Evolutionary conservation across 2,329 filamentous ascomycete species (phyloP), one percentile per base, ranked within the genome.

Genomic region (Arthrinium puccinioides): DNA sequence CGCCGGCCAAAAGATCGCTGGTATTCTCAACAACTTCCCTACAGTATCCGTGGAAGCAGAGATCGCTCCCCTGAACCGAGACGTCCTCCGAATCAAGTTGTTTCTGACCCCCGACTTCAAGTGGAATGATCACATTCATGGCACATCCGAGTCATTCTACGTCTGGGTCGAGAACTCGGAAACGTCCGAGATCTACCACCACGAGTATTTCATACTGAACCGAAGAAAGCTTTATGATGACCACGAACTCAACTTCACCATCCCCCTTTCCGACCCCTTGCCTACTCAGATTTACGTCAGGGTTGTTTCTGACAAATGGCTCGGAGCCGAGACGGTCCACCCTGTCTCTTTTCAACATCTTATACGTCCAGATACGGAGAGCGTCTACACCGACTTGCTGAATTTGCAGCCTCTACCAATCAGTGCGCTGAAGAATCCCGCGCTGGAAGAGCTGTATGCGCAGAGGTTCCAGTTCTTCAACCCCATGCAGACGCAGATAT

Each of bases 141-240:
- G 94, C 14, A 87, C 82, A 3, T 96, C 90, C 0, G 92, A 98
- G 54, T 90, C 90, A 4, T 98, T 94, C 64, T 98, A 94, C 76
- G 84, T 98, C 40, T 98, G 92, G 94, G 90, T 98, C 4, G 92
- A 98, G 60, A 95, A 97, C 56, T 96, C 90, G 0, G 92, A 97
- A 51, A 96, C 89, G 0, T 89, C 87, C 0, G 89, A 97, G 60
- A 97, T 98, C 27, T 97, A 95, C 52, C 92, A 98, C 52, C 87
- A 97, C 47, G 92, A 98, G 57, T 96, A 84, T 61, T 97, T 98
- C 63, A 92, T 98, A 39, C 72, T 98, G 6, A 94, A 80, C 44
- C 75, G 88, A 45, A 86, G 79, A 60, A 96, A 95, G 69, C 71
- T 98, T 3, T 79, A 94, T 48, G 89, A 97, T 56, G 86, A 92